Evolutionary conservation across 1,284 basidiomycete species (phyloP), one percentile per base, ranked within the genome.

Genomic region (Melampsora larici-populina): DNA sequence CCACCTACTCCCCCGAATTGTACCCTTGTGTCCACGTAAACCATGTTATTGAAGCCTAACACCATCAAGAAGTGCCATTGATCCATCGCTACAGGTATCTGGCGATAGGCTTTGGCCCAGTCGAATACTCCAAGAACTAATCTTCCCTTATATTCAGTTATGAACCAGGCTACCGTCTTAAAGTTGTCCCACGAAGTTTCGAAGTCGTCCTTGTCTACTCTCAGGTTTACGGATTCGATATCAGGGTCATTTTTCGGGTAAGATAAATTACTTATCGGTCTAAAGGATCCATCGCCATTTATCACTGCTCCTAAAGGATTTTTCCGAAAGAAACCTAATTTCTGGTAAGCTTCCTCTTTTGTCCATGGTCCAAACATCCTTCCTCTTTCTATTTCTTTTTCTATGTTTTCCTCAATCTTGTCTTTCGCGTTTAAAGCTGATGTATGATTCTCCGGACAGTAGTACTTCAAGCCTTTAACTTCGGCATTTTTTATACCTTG

Each of bases 211-310:
- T n/a, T n/a, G n/a, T n/a, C n/a, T n/a, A 70, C 68, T 24, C 31
- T n/a, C 4, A 46, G 55, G 2, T 70, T 70, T 4, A 70, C 48
- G 2, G 68, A 70, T 26, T 13, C 18, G 9, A 55, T 49, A 2
- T 26, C 4, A 26, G 48, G 68, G 43, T 70, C 18, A 33, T 70
- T 49, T 51, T 33, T 49, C 5, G 68, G 68, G 21, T 26, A 70
- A 17, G 68, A 70, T n/a, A 70, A n/a, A 21, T 70, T 51, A 33
- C 48, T 70, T 1, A 70, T 70, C 3, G 68, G 68, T 51, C 68
- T 7, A 26, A 70, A 33, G 3, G 48, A 31, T 15, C 68, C 68
- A 49, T 70, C 68, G 5, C 68, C 46, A n/a, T n/a, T n/a, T n/a
- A n/a, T n/a, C n/a, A n/a, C n/a, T n/a, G n/a, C n/a, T n/a, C n/a